Evolutionary conservation across 164 flowering plant species (phyloP).

Genomic region (Amborella trichopoda): DNA sequence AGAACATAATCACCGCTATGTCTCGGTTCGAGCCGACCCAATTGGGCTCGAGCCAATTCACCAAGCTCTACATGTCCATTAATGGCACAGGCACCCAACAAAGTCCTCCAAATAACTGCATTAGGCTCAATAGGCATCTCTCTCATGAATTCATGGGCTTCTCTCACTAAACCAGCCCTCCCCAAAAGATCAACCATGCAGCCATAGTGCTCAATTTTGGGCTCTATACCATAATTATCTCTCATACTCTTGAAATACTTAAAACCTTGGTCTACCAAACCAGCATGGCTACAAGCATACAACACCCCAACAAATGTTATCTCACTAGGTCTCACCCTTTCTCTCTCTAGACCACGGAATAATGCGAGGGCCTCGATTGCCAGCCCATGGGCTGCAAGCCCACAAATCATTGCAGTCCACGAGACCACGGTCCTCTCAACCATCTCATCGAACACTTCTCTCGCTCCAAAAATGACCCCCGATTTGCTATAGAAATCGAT

Average conservation of each 20-base stretch:
- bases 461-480: conserved; percentile 19
- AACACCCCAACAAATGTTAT: conserved; percentile 26
- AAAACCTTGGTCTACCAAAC: conserved; percentile 24
- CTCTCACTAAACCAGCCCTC: conserved; percentile 19
- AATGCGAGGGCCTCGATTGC: conserved; percentile 19
- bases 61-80: conserved; percentile 18
- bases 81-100: conserved; percentile 19
- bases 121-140: conserved; percentile 23
- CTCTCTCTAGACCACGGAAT: conserved; percentile 16
- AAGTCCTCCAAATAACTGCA: conserved; percentile 26
- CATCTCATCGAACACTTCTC: conserved; percentile 19
- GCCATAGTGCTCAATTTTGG: conserved; percentile 30
- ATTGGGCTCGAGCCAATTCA: conserved; percentile 12
- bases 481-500: conserved; percentile 23
- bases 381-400: conserved; percentile 23
- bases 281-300: conserved; percentile 29
- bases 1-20: conserved; percentile 27
- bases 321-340: conserved; percentile 16
- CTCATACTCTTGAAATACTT: conserved; percentile 19
- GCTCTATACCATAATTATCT: conserved; percentile 17
- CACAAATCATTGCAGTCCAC: conserved; percentile 28
- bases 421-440: conserved; percentile 19
- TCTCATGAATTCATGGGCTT: conserved; percentile 15
- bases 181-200: conserved; percentile 29
- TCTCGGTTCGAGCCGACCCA: conserved; percentile 16